These are phyloP conservation scores for Cladosporium sp. DNA, from an alignment of 2,329 filamentous ascomycete species.

Conservation along the genomic window DNA sequence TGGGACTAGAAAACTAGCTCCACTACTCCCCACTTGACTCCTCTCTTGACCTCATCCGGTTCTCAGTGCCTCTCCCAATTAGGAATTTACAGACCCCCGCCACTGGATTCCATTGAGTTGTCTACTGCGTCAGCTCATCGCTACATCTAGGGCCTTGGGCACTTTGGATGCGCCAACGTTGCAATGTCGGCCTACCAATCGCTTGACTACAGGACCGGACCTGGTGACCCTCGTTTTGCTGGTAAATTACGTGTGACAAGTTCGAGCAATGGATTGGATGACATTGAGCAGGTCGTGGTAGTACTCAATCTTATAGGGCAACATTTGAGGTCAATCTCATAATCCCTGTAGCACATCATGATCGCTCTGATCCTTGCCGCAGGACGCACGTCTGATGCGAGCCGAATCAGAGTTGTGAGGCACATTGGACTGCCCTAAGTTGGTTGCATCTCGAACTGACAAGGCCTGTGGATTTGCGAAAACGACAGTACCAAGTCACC, in stretches of 20 bases:
- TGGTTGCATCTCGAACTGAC: neutral
- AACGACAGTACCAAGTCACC: neutral
- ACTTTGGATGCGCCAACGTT: neutral
- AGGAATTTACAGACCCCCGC: constrained; percentile 10
- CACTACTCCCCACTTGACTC: neutral
- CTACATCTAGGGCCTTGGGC: neutral
- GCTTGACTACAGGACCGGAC: neutral
- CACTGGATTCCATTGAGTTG: neutral
- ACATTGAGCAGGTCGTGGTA: neutral
- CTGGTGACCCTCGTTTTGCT: neutral
- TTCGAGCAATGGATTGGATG: neutral
- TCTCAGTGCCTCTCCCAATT: neutral
- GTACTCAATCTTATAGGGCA: neutral
- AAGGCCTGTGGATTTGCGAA: neutral
- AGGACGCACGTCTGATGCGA: constrained; percentile 1
- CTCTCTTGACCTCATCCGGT: neutral
- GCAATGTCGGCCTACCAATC: neutral
- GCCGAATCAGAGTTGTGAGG: neutral
- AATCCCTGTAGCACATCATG: neutral
- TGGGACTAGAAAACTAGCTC: constrained; percentile 1
- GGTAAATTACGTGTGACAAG: neutral
- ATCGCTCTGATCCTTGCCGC: constrained; percentile 5
- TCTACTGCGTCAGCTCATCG: constrained; percentile 1
- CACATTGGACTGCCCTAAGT: neutral
- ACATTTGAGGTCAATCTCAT: neutral